Evolutionary conservation across 306 rosid genomes (phyloP).

Genomic region (Casuarina equisetifolia): DNA sequence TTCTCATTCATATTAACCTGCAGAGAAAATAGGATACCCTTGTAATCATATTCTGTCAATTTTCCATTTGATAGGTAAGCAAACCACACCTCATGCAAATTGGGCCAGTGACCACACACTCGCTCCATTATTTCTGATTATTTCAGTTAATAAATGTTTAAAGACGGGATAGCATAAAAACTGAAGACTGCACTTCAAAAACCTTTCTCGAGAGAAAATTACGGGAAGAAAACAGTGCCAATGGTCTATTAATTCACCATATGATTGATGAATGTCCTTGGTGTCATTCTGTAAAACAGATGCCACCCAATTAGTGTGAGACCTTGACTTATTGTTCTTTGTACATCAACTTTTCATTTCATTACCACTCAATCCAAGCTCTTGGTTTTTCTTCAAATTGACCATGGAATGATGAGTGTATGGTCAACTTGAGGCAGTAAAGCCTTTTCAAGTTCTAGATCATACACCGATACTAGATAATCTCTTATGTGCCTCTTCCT

Average conservation of each 20-base stretch:
- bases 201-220: background rate
- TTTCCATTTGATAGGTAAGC: background rate
- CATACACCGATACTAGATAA: no score
- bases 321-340: no score
- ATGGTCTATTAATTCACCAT: background rate
- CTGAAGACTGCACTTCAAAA: background rate
- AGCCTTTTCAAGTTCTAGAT: no score
- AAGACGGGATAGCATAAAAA: no score
- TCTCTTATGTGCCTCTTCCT: no score
- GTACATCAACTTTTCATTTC: no score
- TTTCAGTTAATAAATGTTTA: background rate
- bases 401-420: no score
- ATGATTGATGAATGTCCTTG: background rate
- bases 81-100: background rate
- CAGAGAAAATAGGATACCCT: conserved; percentile 28
- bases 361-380: no score
- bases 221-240: background rate
- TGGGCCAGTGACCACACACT: background rate
- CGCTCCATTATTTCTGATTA: background rate
- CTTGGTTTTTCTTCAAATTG: no score
- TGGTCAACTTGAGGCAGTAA: no score
- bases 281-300: no score
- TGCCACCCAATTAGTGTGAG: no score
- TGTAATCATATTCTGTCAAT: background rate
- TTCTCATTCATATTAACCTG: conserved; percentile 99